A percentile compares a stretch with the other conserved stretches of the same genome.
These are phyloP conservation scores for Pyrenochaeta sp. DNA, from an alignment of 2,329 filamentous ascomycete genomes.

Conservation along the genomic window DNA sequence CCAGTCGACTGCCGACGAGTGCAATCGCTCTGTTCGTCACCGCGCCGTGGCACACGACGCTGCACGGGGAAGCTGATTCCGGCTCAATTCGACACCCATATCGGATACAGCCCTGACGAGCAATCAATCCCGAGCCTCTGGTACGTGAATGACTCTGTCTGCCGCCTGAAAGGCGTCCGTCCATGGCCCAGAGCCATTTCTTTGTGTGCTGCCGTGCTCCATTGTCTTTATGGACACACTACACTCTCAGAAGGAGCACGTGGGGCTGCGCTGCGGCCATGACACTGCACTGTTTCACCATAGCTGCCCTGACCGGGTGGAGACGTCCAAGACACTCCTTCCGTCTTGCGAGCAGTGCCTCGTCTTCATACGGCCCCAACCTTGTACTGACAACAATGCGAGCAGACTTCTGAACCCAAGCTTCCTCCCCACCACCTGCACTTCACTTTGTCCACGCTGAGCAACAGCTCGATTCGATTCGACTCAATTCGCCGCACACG, in stretches of 20 bases:
- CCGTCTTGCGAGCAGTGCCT: slow-evolving; percentile 26
- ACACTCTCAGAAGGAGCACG: slow-evolving; percentile 28
- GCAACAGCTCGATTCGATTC: slow-evolving; percentile 25
- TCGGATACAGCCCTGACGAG: background rate
- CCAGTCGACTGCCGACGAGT: background rate
- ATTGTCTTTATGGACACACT: slow-evolving; percentile 7
- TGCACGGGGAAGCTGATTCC: background rate
- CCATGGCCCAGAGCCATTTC: slow-evolving; percentile 1
- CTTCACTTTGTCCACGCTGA: slow-evolving; percentile 19
- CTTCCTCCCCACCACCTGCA: background rate
- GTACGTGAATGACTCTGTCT: slow-evolving; percentile 11
- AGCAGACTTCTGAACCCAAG: slow-evolving; percentile 16
- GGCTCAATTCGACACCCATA: background rate
- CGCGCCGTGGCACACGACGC: background rate
- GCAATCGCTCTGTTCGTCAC: background rate
- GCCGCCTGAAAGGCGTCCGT: background rate
- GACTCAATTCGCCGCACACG: slow-evolving; percentile 21
- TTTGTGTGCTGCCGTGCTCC: slow-evolving; percentile 5
- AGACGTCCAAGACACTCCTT: slow-evolving; percentile 26
- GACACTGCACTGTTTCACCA: slow-evolving; percentile 39
- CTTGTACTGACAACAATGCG: slow-evolving; percentile 30
- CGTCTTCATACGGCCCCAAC: slow-evolving; percentile 14
- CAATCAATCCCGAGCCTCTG: slow-evolving; percentile 7
- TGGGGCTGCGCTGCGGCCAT: slow-evolving; percentile 34
- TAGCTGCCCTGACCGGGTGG: slow-evolving; percentile 18